Base-by-base conservation (phyloP, 169 alveolate species). In the Eimeria praecox region DNA sequence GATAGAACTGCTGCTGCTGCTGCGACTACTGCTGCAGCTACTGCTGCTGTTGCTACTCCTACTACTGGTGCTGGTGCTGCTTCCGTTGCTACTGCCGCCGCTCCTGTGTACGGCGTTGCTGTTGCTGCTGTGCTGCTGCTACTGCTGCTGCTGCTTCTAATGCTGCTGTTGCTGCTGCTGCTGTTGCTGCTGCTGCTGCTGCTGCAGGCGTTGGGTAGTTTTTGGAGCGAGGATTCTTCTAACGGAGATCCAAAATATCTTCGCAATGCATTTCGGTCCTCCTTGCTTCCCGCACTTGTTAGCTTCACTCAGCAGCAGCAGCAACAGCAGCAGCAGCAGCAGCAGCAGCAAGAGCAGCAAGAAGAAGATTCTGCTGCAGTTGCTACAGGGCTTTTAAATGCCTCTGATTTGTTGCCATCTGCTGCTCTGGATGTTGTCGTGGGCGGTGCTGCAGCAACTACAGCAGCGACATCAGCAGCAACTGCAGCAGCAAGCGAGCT, bases 141-240 rank as follows among this genome's bases (percentile, higher is more conserved):
- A 30, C 30, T 0, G 6, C 75, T 30, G 75, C 14, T 64, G 75
- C 75, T 64, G 75, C 30, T 64, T 22, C 75, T 64, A 30, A 22
- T 64, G 38, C 33, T 20, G 14, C 33, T 42, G 44, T 20, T 73
- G 85, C 89, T 46, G 89, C 44, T 80, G 89, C 54, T 73, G 85
- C 33, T 40, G 1, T 27, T 83, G 91, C 62, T 87, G 73, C 46
- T 40, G 44, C 71, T 42, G 85, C 54, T 66, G 52, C 80, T 49
- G 38, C 59, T 40, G 46, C 82, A 90, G 95, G 90, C 89, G 46
- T 66, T 75, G 18, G 90, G 90, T 30, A 64, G 78, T 52, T n/a
- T 66, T 16, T 90, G 95, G 95, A 20, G 77, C 33, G 95, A 90
- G 22, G 95, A 90, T 69, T 62, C 82, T 49, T 64, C 95, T 42